These are phyloP conservation scores for Trichoderma sp. DNA, from an alignment of 2,329 filamentous ascomycete genomes.

Conservation along the genomic window DNA sequence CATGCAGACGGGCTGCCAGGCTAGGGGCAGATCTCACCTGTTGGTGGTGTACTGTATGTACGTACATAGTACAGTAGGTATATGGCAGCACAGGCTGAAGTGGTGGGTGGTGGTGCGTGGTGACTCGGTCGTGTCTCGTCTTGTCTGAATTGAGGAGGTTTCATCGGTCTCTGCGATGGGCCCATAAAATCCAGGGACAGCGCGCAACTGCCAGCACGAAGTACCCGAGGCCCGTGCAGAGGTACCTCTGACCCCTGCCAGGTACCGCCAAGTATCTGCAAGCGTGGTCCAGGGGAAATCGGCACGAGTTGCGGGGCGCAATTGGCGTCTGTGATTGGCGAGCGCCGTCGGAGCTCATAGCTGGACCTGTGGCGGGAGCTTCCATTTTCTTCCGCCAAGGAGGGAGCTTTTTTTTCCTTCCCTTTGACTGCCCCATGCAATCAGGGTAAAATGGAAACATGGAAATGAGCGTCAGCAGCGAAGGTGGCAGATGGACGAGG, in stretches of 20 bases:
- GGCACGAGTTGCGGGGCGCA: constrained; percentile 21
- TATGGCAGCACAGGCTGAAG: not conserved
- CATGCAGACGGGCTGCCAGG: constrained; percentile 4
- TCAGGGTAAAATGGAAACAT: not conserved
- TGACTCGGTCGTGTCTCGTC: not conserved
- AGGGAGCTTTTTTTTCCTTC: not conserved
- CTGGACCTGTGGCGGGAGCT: constrained; percentile 12
- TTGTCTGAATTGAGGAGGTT: constrained; percentile 16
- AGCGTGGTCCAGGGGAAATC: constrained; percentile 19
- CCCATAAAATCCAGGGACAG: not conserved
- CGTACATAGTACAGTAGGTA: not conserved
- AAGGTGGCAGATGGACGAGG: not conserved
- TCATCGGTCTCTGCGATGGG: constrained; percentile 13
- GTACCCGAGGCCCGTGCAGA: not conserved
- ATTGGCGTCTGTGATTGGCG: constrained; percentile 20
- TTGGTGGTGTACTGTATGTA: not conserved
- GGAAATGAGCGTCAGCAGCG: not conserved
- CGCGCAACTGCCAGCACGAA: not conserved
- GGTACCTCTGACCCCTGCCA: constrained; percentile 15
- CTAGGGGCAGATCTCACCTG: not conserved
- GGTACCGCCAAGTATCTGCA: constrained; percentile 12
- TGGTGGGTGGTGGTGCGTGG: not conserved
- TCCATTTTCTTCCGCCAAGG: constrained; percentile 12
- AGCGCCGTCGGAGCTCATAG: constrained; percentile 6
- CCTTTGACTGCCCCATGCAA: not conserved